phyloP scores from a whole-genome alignment of 2,329 filamentous ascomycete species.

The Lachnum nothofagi region DNA sequence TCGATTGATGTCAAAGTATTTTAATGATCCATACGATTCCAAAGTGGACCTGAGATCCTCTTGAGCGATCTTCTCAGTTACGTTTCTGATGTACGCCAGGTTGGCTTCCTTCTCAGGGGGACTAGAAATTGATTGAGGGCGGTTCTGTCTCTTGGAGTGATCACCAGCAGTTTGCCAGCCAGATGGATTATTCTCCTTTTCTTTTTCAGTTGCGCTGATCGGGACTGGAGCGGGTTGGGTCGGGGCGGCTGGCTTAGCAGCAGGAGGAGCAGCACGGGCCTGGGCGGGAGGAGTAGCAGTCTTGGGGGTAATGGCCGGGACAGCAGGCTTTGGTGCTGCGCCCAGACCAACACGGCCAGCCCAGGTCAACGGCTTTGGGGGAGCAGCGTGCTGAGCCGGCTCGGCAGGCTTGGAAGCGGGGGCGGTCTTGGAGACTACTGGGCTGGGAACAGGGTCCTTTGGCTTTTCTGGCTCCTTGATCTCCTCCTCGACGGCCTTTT shows the following conservation, averaged over 20 bases:
- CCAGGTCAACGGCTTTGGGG: conserved; percentile 66
- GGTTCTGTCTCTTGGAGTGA: conserved; percentile 78
- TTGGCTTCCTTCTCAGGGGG: conserved; percentile 68
- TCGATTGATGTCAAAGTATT: conserved; percentile 73
- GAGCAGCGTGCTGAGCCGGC: conserved; percentile 47
- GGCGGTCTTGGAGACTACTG: conserved; percentile 40
- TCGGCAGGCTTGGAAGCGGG: conserved; percentile 40
- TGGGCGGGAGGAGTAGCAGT: conserved; percentile 51
- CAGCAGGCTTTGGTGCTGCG: conserved; percentile 54
- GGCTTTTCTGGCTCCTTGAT: conserved; percentile 60
- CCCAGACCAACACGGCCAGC: conserved; percentile 63
- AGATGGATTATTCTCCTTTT: conserved; percentile 30
- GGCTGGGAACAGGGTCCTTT: conserved; percentile 55
- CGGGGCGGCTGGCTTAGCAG: conserved; percentile 31
- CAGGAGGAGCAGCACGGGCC: conserved; percentile 48
- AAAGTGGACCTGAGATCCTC: conserved; percentile 67
- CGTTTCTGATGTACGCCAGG: conserved; percentile 91
- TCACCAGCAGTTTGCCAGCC: conserved; percentile 86
- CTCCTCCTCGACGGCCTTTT: conserved; percentile 52
- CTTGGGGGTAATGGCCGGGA: conserved; percentile 46
- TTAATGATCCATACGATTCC: conserved; percentile 64
- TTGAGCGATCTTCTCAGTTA: conserved; percentile 79
- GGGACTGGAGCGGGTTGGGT: conserved; percentile 43
- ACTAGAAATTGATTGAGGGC: conserved; percentile 60
- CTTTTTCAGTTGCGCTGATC: conserved; percentile 30